These are phyloP conservation scores for Camelina laxa DNA, from an alignment of 345 rosid species.

Conservation along the genomic window DNA sequence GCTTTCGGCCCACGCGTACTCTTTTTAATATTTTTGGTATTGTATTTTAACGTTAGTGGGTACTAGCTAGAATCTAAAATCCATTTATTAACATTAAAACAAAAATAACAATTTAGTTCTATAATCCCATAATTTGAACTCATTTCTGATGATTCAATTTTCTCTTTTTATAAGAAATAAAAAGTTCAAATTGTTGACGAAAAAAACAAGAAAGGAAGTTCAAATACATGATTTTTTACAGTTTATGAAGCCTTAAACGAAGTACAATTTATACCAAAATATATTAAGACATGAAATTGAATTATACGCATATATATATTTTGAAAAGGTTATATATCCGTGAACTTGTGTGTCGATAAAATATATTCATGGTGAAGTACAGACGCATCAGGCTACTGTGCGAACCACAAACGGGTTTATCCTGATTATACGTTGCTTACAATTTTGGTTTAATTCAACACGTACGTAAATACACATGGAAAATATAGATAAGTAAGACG, in stretches of 20 bases:
- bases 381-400: constrained; percentile 3
- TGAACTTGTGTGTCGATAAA: background rate
- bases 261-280: background rate
- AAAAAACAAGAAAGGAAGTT: background rate
- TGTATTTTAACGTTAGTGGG: constrained; percentile 12
- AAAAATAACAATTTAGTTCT: background rate
- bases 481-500: background rate
- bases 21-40: constrained; percentile 4
- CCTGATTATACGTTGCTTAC: constrained; percentile 24
- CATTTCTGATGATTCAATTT: background rate
- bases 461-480: constrained; percentile 21
- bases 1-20: constrained; percentile 37
- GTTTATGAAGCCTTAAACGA: background rate
- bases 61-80: background rate
- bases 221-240: background rate
- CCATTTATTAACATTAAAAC: background rate
- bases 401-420: constrained; percentile 18
- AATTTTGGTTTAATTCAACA: constrained; percentile 7
- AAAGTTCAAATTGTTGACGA: too few species aligned
- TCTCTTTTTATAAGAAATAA: background rate
- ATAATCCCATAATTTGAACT: background rate
- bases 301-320: background rate
- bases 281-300: background rate
- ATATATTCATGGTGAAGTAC: constrained; percentile 1
- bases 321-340: background rate